Evolutionary conservation across 1,284 basidiomycete genomes (phyloP), one percentile per base, ranked within the genome.

Genomic region (Exobasidium rhododendri): DNA sequence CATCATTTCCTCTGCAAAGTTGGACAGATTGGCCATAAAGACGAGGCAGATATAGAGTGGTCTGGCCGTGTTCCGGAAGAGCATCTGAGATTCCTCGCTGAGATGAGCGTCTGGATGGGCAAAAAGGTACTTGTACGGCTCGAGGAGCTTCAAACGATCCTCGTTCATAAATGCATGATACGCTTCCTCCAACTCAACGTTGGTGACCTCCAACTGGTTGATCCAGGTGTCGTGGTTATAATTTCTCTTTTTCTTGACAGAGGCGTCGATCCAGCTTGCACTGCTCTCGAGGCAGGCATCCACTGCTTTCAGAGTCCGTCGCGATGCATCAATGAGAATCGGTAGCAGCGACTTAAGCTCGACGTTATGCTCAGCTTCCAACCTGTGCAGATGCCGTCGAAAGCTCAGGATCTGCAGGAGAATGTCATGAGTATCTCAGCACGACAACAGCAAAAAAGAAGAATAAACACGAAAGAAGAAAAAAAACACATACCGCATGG

Each of bases 321-420:
- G 85, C 86, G 2, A 83, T 78, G 14, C 79, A 69, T 10, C 78
- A 77, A 59, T 28, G 6, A 88, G 75, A 11, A 83, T 76, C 1
- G 85, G 84, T 7, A 87, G 70, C 40, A 88, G 78, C 53, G 85
- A 83, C 20, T 71, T 61, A 56, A 84, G 77, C 28, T 82, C 81
- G 20, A 85, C 80, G 24, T 73, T 69, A 65, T 83, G 77, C 31
- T 80, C 69, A 0, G 69, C 65, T 66, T 85, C 84, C 66, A 66
- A 62, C 5, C n/a, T 43, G 13, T 78, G 69, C 47, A 80, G 81
- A 68, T 82, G 7, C 81, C 77, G 53, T 82, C 81, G 62, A 82
- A 81, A 29, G 26, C 54, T 65, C n/a, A 72, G 65, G 3, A 74
- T 44, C 24, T 30, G 53, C n/a, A n/a, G n/a, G n/a, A n/a, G n/a